Conservation (phyloP, 768 basidiomycete species). For the Tricholomella constricta region DNA sequence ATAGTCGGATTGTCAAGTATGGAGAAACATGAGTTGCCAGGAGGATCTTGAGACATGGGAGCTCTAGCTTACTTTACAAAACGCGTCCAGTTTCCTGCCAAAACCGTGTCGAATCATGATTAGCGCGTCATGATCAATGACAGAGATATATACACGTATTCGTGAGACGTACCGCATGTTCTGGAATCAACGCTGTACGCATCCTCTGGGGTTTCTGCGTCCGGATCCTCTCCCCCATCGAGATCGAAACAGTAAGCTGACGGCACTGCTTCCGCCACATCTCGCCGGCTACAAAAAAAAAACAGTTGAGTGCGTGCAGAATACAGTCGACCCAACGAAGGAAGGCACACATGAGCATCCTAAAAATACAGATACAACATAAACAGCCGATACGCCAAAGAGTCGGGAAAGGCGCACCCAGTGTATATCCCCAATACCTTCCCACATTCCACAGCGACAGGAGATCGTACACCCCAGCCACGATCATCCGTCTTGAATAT, state of each 20-base stretch:
- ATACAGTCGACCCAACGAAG: not conserved
- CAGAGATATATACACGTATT: not conserved
- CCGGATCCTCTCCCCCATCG: slow-evolving; percentile 52
- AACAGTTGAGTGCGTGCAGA: not conserved
- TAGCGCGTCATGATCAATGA: not conserved
- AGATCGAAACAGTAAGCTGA: slow-evolving; percentile 62
- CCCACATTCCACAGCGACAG: slow-evolving; percentile 43
- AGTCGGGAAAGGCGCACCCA: slow-evolving; percentile 45
- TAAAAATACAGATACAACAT: slow-evolving; percentile 18
- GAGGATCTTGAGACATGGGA: not conserved
- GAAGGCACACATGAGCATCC: slow-evolving; percentile 46
- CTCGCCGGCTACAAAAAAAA: slow-evolving; percentile 38
- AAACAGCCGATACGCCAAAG: slow-evolving; percentile 4
- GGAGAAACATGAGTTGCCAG: not conserved
- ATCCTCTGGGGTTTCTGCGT: slow-evolving; percentile 31
- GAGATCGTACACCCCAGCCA: slow-evolving; percentile 69
- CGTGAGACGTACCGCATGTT: slow-evolving; percentile 42
- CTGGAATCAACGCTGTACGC: slow-evolving; percentile 60
- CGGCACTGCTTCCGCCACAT: slow-evolving; percentile 39
- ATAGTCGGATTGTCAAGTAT: not conserved
- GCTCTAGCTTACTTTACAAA: slow-evolving; percentile 61
- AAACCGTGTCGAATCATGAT: no score
- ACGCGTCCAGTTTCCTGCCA: slow-evolving; percentile 74
- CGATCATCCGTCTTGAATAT: slow-evolving; percentile 62
- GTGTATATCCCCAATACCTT: slow-evolving; percentile 70